Percentiles rank a stretch among this genome's conserved stretches.
Evolutionary conservation across 2,329 filamentous ascomycete genomes (phyloP).

Genomic region (Cordyceps fumosorosea): DNA sequence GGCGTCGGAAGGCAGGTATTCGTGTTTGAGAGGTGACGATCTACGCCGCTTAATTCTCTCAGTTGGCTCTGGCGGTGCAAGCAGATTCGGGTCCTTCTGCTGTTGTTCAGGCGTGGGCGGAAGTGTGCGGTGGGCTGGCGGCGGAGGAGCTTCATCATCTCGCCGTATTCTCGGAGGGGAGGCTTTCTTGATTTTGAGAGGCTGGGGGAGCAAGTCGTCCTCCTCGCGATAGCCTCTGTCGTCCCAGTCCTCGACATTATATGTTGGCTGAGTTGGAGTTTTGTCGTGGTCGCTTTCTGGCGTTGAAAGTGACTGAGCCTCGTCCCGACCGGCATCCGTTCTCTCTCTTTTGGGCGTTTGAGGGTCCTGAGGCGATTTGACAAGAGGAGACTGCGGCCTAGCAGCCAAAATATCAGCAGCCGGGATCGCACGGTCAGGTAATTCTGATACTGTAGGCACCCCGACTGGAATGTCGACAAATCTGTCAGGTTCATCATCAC

Average conservation of each 20-base stretch:
- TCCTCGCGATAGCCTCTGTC: constrained; percentile 24
- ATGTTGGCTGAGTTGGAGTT: constrained; percentile 32
- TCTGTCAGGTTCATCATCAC: constrained; percentile 16
- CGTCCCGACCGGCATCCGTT: constrained; percentile 12
- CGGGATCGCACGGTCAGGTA: not conserved
- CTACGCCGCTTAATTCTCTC: constrained; percentile 58
- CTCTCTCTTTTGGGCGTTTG: constrained; percentile 27
- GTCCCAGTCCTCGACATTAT: constrained; percentile 20
- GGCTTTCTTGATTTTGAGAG: constrained; percentile 25
- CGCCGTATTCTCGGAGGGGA: constrained; percentile 31
- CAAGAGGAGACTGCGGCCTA: constrained; percentile 13
- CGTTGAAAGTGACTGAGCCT: constrained; percentile 3
- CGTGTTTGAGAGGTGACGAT: constrained; percentile 93
- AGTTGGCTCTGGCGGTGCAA: constrained; percentile 22
- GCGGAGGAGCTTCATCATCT: constrained; percentile 50
- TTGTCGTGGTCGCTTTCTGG: constrained; percentile 23
- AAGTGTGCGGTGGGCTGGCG: constrained; percentile 45
- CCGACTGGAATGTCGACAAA: constrained; percentile 10
- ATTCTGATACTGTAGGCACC: not conserved
- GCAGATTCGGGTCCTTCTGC: constrained; percentile 20
- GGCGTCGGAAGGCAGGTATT: constrained; percentile 79
- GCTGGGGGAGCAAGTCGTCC: constrained; percentile 34
- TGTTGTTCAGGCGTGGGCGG: constrained; percentile 27
- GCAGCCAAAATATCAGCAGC: constrained; percentile 4
- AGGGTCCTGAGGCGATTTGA: constrained; percentile 23